These are phyloP conservation scores for Malania oleifera DNA, from an alignment of 164 flowering plant species.

Conservation along the genomic window DNA sequence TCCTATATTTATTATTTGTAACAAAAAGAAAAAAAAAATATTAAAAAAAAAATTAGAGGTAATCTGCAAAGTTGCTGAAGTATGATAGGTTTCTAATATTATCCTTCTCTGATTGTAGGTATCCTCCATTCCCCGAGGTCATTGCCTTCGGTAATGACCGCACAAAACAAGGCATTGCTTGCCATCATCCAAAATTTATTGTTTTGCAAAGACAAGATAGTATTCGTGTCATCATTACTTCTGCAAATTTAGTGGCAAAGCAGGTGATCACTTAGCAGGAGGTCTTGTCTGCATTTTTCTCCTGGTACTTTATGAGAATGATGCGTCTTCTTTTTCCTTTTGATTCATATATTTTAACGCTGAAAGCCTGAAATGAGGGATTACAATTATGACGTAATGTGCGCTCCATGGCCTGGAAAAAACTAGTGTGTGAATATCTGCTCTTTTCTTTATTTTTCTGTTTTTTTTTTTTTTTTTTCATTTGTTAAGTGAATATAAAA, in stretches of 20 bases:
- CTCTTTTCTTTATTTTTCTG: no score
- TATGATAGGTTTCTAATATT: conserved; percentile 3
- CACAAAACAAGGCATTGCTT: conserved; percentile 74
- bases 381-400: no score
- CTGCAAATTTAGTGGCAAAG: conserved; percentile 79
- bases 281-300: background rate
- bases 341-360: background rate
- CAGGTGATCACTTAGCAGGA: conserved; percentile 46
- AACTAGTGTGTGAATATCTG: no score
- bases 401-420: no score
- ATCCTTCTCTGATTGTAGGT: conserved; percentile 31
- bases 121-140: conserved; percentile 83
- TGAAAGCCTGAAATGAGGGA: no score
- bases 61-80: background rate
- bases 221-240: conserved; percentile 69
- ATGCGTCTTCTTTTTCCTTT: background rate
- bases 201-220: conserved; percentile 71
- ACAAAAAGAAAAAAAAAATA: no score
- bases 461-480: no score
- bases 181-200: conserved; percentile 92
- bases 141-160: conserved; percentile 76
- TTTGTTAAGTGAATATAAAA: no score
- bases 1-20: background rate
- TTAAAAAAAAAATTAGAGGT: background rate
- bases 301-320: background rate